Conservation (phyloP, 2,329 filamentous ascomycete genomes). For the Fusarium devonianum region DNA sequence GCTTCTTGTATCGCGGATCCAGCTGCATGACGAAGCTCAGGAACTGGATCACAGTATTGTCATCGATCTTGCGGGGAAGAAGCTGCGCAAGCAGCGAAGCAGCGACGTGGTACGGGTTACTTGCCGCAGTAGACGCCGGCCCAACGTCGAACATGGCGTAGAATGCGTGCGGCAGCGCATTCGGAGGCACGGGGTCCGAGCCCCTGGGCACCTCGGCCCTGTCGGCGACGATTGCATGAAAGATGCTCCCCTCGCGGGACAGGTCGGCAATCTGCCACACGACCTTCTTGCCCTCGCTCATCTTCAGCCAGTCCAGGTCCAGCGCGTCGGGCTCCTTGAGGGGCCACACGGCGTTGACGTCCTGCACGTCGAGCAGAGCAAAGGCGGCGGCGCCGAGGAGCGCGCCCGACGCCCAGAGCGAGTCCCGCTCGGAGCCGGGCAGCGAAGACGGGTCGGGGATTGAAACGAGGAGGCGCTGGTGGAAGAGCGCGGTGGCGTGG, state of each 20-base stretch:
- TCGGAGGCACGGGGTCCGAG: constrained; percentile 10
- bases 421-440: constrained; percentile 52
- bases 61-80: constrained; percentile 45
- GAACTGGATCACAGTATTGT: constrained; percentile 54
- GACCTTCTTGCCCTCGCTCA: constrained; percentile 62
- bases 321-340: constrained; percentile 50
- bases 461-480: constrained; percentile 48
- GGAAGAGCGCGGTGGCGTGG: constrained; percentile 57
- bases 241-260: constrained; percentile 55
- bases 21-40: constrained; percentile 57
- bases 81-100: constrained; percentile 50
- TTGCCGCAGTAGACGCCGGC: constrained; percentile 24
- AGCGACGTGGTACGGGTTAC: constrained; percentile 46
- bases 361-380: constrained; percentile 51
- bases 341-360: constrained; percentile 62
- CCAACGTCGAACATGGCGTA: constrained; percentile 40
- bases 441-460: constrained; percentile 37
- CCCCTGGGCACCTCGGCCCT: constrained; percentile 18
- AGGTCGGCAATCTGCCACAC: constrained; percentile 62
- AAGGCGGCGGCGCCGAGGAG: constrained; percentile 56
- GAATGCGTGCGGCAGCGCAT: constrained; percentile 45
- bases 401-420: constrained; percentile 56
- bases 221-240: constrained; percentile 43
- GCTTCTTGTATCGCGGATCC: constrained; percentile 49
- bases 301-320: constrained; percentile 66